Percentiles rank a stretch among this genome's conserved stretches.
phyloP scores from a whole-genome alignment of 805 yeast species.

The Dipodascus geniculatus region DNA sequence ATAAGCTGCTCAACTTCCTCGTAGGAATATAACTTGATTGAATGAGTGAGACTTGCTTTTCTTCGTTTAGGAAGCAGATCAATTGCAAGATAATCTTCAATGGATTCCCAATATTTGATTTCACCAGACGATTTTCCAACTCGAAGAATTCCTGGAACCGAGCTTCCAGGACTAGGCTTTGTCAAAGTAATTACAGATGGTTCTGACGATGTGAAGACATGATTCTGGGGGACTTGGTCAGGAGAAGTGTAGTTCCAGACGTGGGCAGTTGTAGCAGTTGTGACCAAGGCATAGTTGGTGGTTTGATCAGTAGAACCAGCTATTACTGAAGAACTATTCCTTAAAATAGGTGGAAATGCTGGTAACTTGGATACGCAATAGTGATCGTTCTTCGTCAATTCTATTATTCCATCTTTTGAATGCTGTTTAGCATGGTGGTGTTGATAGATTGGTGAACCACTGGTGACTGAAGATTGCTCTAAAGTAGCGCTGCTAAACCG shows the following conservation, averaged over 20 bases:
- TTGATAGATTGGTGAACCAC: background rate
- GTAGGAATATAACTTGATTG: conserved; percentile 33
- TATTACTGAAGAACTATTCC: conserved; percentile 7
- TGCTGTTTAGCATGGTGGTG: no score
- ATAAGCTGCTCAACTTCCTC: conserved; percentile 50
- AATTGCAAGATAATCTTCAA: conserved; percentile 56
- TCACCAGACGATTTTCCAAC: conserved; percentile 48
- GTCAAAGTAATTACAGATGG: conserved; percentile 36
- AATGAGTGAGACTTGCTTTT: conserved; percentile 25
- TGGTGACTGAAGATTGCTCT: background rate
- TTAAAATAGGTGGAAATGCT: conserved; percentile 38
- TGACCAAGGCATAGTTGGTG: conserved; percentile 38
- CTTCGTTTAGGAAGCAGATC: conserved; percentile 39
- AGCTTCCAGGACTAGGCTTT: conserved; percentile 39
- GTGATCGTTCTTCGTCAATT: conserved; percentile 45
- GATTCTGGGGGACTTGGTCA: conserved; percentile 46
- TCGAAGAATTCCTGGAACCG: conserved; percentile 60
- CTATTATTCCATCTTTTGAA: conserved; percentile 24
- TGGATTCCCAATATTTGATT: conserved; percentile 60
- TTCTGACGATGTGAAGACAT: conserved; percentile 34
- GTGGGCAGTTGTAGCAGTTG: conserved; percentile 39
- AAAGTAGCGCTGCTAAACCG: conserved; percentile 2
- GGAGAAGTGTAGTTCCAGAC: conserved; percentile 61
- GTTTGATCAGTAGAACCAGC: conserved; percentile 37
- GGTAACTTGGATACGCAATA: conserved; percentile 48